Base-by-base conservation (phyloP, 2,329 filamentous ascomycete genomes). In the Ceratocystis huliohia region DNA sequence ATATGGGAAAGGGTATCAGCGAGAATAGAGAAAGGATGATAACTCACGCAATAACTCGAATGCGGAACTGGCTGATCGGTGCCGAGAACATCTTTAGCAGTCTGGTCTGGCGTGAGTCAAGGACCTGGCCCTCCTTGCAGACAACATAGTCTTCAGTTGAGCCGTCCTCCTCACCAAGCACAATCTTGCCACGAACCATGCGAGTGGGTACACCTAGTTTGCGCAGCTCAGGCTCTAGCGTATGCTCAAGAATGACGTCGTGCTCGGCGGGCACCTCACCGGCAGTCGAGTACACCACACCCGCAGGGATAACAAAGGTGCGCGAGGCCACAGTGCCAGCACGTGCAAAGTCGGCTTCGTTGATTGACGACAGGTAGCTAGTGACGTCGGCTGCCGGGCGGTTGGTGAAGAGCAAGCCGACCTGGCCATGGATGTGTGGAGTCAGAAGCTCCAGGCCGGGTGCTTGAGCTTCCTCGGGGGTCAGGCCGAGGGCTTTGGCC, bases 81-180 rank as follows among this genome's bases (percentile, higher is more conserved):
- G 96, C 84, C 65, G 91, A 88, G 77, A 99, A 97, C 72, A 96
- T 81, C 84, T 97, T 97, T 76, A 99, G 77, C 73, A 99, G 78
- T 70, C 91, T 88, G 67, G 94, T 96, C 82, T 99, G 94, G 72
- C 93, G 84, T 71, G 89, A 92, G 76, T 96, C 92, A 71, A 99
- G 78, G 57, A 85, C 82, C 74, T 96, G 85, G 10, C 93, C 94
- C 76, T 91, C 87, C 73, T 85, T 86, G 78, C 93, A 97, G 63
- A 99, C 85, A 8, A 82, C 82, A 74, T 92, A 95, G n/a, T 78
- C 79, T 65, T 79, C 78, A 57, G 75, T 78, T 66, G 76, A 73
- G 71, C 88, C 86, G 65, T 74, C 75, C 69, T 78, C 82, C 70
- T 77, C 78, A 67, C 81, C 82, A 63, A 97, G 80, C 70, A 89